These are phyloP conservation scores for Hypocreales sp. DNA, from an alignment of 2,329 filamentous ascomycete species.

Conservation along the genomic window DNA sequence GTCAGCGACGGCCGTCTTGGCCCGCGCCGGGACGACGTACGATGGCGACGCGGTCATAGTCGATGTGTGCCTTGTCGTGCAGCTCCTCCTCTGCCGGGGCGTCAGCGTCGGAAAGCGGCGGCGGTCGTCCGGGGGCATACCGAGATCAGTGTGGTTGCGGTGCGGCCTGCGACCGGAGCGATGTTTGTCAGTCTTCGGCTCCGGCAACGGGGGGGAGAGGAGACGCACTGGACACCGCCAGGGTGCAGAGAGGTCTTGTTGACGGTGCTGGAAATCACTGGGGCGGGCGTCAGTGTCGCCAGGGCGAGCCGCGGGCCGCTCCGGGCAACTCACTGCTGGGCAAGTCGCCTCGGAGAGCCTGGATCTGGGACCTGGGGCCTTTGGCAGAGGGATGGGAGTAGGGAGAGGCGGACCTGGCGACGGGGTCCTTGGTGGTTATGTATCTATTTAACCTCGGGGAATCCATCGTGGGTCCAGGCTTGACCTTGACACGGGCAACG, in stretches of 20 bases:
- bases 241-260: constrained; percentile 93
- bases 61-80: constrained; percentile 94
- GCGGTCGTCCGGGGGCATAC: constrained; percentile 16
- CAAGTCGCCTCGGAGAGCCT: constrained; percentile 20
- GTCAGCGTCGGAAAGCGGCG: constrained; percentile 1
- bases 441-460: too few species aligned
- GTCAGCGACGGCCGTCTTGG: not conserved
- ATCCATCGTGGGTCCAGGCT: too few species aligned
- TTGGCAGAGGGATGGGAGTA: constrained; percentile 22
- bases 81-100: constrained; percentile 62
- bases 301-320: constrained; percentile 1
- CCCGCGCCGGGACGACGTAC: constrained; percentile 35
- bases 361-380: constrained; percentile 22
- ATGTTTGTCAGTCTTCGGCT: constrained; percentile 10
- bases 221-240: constrained; percentile 77
- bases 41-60: constrained; percentile 97
- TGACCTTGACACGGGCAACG: too few species aligned
- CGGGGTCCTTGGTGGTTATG: constrained; percentile 23
- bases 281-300: too few species aligned
- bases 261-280: constrained; percentile 45
- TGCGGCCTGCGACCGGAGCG: constrained; percentile 49
- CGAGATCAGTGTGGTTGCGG: constrained; percentile 85
- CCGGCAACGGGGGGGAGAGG: not conserved
- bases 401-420: constrained; percentile 20
- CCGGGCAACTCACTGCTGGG: constrained; percentile 23